Base-by-base conservation (phyloP, 352 stramenopile species). In the Globisporangium apiculatum region DNA sequence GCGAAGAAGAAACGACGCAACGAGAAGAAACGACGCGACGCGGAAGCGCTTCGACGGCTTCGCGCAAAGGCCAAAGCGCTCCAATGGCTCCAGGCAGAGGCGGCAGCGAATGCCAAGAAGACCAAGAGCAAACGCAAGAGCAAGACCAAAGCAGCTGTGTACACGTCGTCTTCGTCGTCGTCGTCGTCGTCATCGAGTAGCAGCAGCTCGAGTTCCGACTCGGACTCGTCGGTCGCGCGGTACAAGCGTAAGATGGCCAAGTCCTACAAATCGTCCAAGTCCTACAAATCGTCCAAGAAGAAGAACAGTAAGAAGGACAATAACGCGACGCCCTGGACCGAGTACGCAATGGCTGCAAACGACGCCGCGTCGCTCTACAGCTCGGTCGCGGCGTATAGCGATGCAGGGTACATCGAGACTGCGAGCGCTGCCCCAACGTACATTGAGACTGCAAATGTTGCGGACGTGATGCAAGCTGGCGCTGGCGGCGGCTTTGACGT, bases 1-100 rank as follows among this genome's bases (percentile, higher is more conserved):
- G 62, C 66, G 54, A 55, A 66, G 48, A 64, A 66, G 54, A 64
- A 64, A 35, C 52, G 53, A 8, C 38, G 53, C 35, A 69, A 67
- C 47, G 58, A 59, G 1, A 66, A 62, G 31, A 9, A n/a, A 3
- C 62, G 55, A 24, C 48, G 31, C 48, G 36, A 53, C 24, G 24
- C 24, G 24, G 24, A 31, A 31, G 24, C 24, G 24, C 24, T 31
- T 31, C 24, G 24, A 31, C 24, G 24, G 24, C 24, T 31, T 31
- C 24, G 24, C 24, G 24, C 24, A 31, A 31, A 31, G 24, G 24
- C 24, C 24, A 31, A 31, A 31, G 24, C 2, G 24, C 24, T 31
- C 24, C 24, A 31, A 31, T 31, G 24, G 24, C 24, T 31, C 24
- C 2, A 31, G 24, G 24, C 1, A 31, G 24, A 31, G 24, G 24